A percentile compares a stretch with the other conserved stretches of the same genome.
phyloP scores from a whole-genome alignment of 257 asterid species.

The Penstemon barbatus region DNA sequence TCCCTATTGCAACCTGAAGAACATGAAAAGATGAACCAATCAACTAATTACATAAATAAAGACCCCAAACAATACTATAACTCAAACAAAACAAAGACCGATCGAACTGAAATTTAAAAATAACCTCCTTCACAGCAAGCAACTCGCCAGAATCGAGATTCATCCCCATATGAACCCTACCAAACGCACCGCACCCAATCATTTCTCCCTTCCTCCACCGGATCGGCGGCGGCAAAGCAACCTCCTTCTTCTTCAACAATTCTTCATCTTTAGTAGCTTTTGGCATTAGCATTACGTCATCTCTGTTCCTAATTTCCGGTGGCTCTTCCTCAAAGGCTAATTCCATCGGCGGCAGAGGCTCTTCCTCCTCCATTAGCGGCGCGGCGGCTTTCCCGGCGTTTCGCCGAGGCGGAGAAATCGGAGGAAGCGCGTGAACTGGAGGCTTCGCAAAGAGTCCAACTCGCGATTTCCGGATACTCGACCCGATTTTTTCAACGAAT shows the following conservation, averaged over 20 bases:
- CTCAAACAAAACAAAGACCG: background rate
- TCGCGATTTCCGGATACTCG: conserved; percentile 87
- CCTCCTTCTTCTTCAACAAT: conserved; percentile 34
- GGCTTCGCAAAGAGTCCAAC: conserved; percentile 76
- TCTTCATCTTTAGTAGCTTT: conserved; percentile 33
- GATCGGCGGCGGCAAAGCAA: conserved; percentile 48
- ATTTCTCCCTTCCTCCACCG: conserved; percentile 82
- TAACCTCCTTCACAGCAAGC: conserved; percentile 89
- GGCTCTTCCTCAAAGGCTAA: conserved; percentile 43
- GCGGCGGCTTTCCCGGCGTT: conserved; percentile 27
- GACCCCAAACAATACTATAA: background rate
- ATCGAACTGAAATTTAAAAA: background rate
- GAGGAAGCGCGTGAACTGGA: conserved; percentile 64
- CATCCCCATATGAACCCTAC: conserved; percentile 99
- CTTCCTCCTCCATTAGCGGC: conserved; percentile 43
- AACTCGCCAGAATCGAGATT: conserved; percentile 95
- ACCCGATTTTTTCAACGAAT: conserved; percentile 88
- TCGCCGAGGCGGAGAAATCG: conserved; percentile 43
- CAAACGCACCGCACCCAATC: conserved; percentile 97
- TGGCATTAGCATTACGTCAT: conserved; percentile 37
- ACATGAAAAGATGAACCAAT: conserved; percentile 1
- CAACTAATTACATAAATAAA: background rate
- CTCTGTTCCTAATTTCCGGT: conserved; percentile 46
- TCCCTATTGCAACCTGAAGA: conserved; percentile 67
- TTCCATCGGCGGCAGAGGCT: conserved; percentile 58